Evolutionary conservation across 176 grass and related monocot species (phyloP).

Genomic region (Canna indica): DNA sequence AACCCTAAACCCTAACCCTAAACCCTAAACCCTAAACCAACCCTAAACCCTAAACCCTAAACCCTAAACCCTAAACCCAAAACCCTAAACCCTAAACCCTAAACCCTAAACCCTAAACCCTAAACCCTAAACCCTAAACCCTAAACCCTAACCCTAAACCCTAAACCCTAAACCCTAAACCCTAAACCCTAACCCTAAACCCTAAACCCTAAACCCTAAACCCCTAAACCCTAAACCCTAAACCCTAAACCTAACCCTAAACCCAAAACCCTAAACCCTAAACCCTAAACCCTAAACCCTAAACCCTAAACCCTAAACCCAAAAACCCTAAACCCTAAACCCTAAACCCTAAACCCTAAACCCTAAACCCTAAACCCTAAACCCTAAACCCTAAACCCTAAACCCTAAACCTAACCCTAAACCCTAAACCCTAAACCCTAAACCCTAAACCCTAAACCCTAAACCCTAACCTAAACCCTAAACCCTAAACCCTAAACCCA

Average conservation of each 20-base stretch:
- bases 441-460: constrained; percentile 21
- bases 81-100: not conserved
- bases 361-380: constrained; percentile 19
- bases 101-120: constrained; percentile 9
- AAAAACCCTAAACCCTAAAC: constrained; percentile 17
- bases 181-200: constrained; percentile 13
- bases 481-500: constrained; percentile 3
- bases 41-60: not conserved
- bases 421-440: constrained; percentile 14
- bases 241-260: constrained; percentile 20
- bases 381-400: constrained; percentile 1
- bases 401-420: constrained; percentile 16
- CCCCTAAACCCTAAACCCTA: not conserved
- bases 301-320: constrained; percentile 18
- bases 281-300: constrained; percentile 18
- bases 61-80: not conserved
- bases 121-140: constrained; percentile 1
- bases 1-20: too few relatives aligned
- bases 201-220: constrained; percentile 15
- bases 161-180: constrained; percentile 1
- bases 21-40: not conserved
- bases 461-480: constrained; percentile 13
- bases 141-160: constrained; percentile 12
- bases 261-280: constrained; percentile 4
- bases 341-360: constrained; percentile 13